phyloP scores from a whole-genome alignment of 148 eudicot genomes.

The Amaranthus hypochondriacus region DNA sequence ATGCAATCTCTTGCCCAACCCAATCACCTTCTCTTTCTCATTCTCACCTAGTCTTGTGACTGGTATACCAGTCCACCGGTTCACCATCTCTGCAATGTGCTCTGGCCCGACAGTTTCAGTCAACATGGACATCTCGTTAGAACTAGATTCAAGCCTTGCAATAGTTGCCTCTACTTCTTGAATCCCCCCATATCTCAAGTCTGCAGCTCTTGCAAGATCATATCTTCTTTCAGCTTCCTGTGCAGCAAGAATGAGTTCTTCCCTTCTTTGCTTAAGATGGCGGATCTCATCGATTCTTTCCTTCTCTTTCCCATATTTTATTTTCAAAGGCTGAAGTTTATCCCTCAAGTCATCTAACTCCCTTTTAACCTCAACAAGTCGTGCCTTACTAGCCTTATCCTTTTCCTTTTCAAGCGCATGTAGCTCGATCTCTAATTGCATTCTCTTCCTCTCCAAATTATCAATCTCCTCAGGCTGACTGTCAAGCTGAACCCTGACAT shows the following conservation, averaged over 20 bases:
- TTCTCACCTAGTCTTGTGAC: slow-evolving; percentile 78
- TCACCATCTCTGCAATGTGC: slow-evolving; percentile 81
- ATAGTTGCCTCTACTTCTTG: slow-evolving; percentile 63
- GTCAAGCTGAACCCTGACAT: slow-evolving; percentile 82
- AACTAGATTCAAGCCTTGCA: slow-evolving; percentile 46
- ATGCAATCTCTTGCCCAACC: slow-evolving; percentile 47
- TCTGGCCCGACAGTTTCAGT: slow-evolving; percentile 87
- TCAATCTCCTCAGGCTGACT: slow-evolving; percentile 97
- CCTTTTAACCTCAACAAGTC: slow-evolving; percentile 61
- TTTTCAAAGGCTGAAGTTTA: slow-evolving; percentile 71
- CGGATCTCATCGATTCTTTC: slow-evolving; percentile 75
- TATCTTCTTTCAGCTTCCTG: slow-evolving; percentile 79
- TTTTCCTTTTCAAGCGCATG: slow-evolving; percentile 94
- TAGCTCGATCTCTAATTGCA: slow-evolving; percentile 75
- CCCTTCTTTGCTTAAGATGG: slow-evolving; percentile 64
- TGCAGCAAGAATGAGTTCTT: slow-evolving; percentile 51
- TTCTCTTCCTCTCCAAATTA: slow-evolving; percentile 77
- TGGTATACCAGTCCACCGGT: slow-evolving; percentile 88
- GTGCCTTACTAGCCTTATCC: slow-evolving; percentile 87
- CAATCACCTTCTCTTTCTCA: slow-evolving; percentile 70
- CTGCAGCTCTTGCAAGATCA: slow-evolving; percentile 74
- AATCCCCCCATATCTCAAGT: slow-evolving; percentile 65
- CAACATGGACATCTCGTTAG: slow-evolving; percentile 47
- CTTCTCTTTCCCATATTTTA: slow-evolving; percentile 79
- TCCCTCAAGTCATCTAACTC: slow-evolving; percentile 79